Conservation (phyloP, 805 yeast species). For the Ogataea wickerhamii region DNA sequence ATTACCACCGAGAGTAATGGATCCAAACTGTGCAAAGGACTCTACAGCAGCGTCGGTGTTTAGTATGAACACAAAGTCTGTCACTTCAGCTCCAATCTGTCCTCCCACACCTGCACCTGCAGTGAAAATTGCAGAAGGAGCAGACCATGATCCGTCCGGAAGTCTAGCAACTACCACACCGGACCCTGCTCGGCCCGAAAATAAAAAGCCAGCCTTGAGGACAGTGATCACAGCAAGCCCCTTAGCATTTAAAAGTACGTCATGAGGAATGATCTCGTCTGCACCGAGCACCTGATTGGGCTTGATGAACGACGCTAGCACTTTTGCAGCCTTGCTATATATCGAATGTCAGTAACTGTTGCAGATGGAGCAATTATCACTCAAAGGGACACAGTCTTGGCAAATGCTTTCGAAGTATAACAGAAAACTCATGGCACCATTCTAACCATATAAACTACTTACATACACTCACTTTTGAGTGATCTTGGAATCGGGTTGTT, state of each 20-base stretch:
- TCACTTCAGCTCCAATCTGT: constrained; percentile 91
- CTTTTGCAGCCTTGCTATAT: constrained; percentile 88
- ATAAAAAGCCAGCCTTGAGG: constrained; percentile 93
- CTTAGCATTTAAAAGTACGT: constrained; percentile 80
- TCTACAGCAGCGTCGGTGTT: constrained; percentile 87
- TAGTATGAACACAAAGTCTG: constrained; percentile 92
- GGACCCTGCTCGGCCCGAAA: constrained; percentile 96
- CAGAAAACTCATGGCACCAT: too few species aligned
- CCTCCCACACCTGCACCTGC: constrained; percentile 99
- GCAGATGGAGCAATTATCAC: not conserved
- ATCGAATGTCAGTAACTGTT: constrained; percentile 1
- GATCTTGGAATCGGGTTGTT: constrained; percentile 95
- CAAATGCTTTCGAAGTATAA: too few species aligned
- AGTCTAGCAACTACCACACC: constrained; percentile 92
- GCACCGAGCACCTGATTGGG: constrained; percentile 93
- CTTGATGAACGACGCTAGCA: constrained; percentile 83
- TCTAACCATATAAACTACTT: too few species aligned
- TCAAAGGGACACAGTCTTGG: too few species aligned
- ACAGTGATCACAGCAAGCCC: constrained; percentile 92
- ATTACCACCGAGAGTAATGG: constrained; percentile 92
- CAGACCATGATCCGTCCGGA: constrained; percentile 96
- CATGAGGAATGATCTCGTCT: constrained; percentile 86
- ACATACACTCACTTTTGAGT: constrained; percentile 80
- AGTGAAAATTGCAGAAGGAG: constrained; percentile 91
- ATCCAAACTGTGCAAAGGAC: constrained; percentile 90